These are phyloP conservation scores for Trypanosoma platydactyli DNA, from an alignment of 208 protist genomes.

Conservation along the genomic window DNA sequence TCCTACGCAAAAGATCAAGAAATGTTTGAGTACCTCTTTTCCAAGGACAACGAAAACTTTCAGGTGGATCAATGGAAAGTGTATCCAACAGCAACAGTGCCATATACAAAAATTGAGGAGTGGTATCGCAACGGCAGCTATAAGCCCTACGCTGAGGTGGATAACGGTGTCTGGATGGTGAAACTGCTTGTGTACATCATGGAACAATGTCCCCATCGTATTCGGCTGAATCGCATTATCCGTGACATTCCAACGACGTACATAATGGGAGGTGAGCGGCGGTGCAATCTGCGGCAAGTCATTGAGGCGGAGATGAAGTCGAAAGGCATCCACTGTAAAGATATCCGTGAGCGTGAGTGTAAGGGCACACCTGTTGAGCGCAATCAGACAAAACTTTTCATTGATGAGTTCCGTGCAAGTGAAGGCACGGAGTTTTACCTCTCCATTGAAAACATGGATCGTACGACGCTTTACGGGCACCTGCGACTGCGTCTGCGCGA, in stretches of 20 bases:
- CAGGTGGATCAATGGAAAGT: conserved; percentile 99
- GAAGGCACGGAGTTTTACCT: conserved; percentile 84
- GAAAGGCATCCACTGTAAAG: conserved; percentile 88
- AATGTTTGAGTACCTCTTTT: conserved; percentile 91
- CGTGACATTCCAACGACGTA: conserved; percentile 99
- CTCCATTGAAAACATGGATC: conserved; percentile 78
- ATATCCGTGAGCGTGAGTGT: conserved; percentile 95
- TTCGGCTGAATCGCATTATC: conserved; percentile 98
- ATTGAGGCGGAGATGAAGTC: conserved; percentile 95
- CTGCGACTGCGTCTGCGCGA: conserved; percentile 84
- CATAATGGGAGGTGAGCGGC: conserved; percentile 96
- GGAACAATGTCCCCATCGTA: conserved; percentile 96
- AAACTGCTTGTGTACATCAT: conserved; percentile 96
- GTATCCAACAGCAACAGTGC: conserved; percentile 99
- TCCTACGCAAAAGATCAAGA: conserved; percentile 94
- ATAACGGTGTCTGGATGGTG: conserved; percentile 82
- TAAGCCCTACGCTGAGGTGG: conserved; percentile 94
- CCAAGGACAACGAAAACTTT: conserved; percentile 91
- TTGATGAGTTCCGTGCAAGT: conserved; percentile 79
- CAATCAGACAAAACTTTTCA: conserved; percentile 61
- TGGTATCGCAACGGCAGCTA: conserved; percentile 96
- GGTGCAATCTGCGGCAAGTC: conserved; percentile 98
- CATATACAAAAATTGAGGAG: conserved; percentile 98
- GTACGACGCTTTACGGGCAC: conserved; percentile 86
- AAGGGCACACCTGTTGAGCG: conserved; percentile 74